phyloP scores from a whole-genome alignment of 1,139 yeast species.

The Zhuliangozyma parablackwelliae region DNA sequence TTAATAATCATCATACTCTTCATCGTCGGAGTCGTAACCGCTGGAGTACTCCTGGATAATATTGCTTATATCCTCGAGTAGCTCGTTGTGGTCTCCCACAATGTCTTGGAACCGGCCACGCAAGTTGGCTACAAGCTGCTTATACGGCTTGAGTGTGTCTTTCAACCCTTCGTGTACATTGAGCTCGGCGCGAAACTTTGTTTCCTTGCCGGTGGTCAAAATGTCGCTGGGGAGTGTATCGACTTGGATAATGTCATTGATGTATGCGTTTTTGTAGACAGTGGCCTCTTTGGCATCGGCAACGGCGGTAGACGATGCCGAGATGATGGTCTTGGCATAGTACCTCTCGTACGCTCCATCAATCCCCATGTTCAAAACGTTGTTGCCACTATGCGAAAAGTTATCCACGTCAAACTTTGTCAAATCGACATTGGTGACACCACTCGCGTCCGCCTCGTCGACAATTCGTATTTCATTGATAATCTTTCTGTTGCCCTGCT shows the following conservation, averaged over 20 bases:
- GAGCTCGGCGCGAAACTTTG: slow-evolving; percentile 29
- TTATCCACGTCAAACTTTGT: too few species aligned
- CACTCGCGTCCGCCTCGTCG: slow-evolving; percentile 5
- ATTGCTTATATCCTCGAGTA: slow-evolving; percentile 51
- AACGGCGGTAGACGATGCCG: slow-evolving; percentile 8
- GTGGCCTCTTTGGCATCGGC: too few species aligned
- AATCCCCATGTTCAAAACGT: too few species aligned
- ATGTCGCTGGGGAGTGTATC: slow-evolving; percentile 33
- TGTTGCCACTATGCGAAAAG: too few species aligned
- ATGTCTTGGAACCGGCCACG: slow-evolving; percentile 22
- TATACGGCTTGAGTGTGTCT: slow-evolving; percentile 44
- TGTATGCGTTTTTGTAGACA: slow-evolving; percentile 16
- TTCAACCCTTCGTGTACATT: slow-evolving; percentile 46
- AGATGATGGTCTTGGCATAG: slow-evolving; percentile 12
- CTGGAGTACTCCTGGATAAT: slow-evolving; percentile 51
- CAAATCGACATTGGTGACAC: slow-evolving; percentile 12
- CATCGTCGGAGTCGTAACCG: slow-evolving; percentile 33
- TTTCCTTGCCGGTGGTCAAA: slow-evolving; percentile 7
- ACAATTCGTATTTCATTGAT: slow-evolving; percentile 28
- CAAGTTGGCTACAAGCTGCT: slow-evolving; percentile 37
- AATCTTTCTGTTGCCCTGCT: slow-evolving; percentile 21
- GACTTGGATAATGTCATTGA: slow-evolving; percentile 19
- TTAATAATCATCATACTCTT: slow-evolving; percentile 12
- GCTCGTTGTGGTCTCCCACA: slow-evolving; percentile 67
- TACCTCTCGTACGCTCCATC: background rate